These are phyloP conservation scores for Aspergillus nidulans DNA, from an alignment of 495 filamentous ascomycete species.

Conservation along the genomic window DNA sequence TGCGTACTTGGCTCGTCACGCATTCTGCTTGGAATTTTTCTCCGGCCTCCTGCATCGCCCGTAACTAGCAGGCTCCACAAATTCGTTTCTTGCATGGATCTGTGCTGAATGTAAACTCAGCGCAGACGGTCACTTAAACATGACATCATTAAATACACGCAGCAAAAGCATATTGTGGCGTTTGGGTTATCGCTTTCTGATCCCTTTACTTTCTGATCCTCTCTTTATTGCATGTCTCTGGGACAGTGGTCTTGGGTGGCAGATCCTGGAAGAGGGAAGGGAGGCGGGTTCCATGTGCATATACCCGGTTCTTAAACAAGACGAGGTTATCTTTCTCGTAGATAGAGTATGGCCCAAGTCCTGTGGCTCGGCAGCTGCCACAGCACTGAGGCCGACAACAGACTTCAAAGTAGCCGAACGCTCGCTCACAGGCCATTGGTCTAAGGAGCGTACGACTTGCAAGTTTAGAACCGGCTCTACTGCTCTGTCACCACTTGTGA, in stretches of 20 bases:
- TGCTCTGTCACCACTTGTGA: no score
- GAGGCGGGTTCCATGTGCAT: neutral
- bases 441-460: no score
- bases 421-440: no score
- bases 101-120: neutral
- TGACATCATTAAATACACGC: neutral
- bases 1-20: neutral
- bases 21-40: neutral
- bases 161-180: slow-evolving; percentile 3
- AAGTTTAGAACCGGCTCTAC: no score
- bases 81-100: neutral
- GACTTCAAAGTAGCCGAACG: no score
- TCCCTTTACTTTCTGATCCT: neutral
- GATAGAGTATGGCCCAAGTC: neutral
- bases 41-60: neutral
- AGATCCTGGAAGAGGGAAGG: neutral
- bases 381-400: no score
- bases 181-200: neutral
- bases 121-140: neutral
- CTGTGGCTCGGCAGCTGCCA: neutral
- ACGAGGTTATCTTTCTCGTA: neutral
- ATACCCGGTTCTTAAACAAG: neutral
- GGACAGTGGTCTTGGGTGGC: neutral
- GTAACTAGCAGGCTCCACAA: neutral
- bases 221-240: neutral